Conservation (phyloP, 2,329 filamentous ascomycete species). For the Paraphaeosphaeria sporulosa region DNA sequence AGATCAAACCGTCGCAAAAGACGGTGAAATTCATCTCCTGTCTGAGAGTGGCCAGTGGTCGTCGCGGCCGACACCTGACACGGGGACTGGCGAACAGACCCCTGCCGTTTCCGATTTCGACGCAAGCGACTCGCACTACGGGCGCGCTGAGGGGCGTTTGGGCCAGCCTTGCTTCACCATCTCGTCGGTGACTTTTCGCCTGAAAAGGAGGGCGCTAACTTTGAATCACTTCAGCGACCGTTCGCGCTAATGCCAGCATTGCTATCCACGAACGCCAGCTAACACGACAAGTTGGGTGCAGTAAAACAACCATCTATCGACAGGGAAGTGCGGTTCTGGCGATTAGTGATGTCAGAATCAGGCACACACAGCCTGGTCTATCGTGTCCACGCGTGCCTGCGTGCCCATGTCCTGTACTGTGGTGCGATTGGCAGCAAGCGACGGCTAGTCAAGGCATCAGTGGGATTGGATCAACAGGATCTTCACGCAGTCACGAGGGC, state of each 20-base stretch:
- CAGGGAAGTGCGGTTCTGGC: conserved; percentile 9
- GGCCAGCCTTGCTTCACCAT: conserved; percentile 32
- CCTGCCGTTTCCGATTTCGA: conserved; percentile 44
- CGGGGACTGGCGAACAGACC: conserved; percentile 26
- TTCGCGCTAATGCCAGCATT: conserved; percentile 36
- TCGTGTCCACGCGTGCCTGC: conserved; percentile 29
- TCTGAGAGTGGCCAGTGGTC: conserved; percentile 27
- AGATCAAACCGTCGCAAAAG: conserved; percentile 29
- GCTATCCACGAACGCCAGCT: conserved; percentile 20
- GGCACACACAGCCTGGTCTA: conserved; percentile 26
- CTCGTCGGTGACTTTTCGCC: conserved; percentile 15
- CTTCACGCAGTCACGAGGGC: conserved; percentile 50
- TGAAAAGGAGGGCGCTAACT: conserved; percentile 41
- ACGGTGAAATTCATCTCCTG: conserved; percentile 25
- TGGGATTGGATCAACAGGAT: conserved; percentile 46
- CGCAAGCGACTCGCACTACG: conserved; percentile 31
- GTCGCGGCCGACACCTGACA: conserved; percentile 38
- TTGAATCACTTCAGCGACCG: conserved; percentile 34
- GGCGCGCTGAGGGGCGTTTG: conserved; percentile 27
- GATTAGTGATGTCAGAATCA: conserved; percentile 44
- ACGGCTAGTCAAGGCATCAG: conserved; percentile 33
- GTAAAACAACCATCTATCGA: conserved; percentile 17
- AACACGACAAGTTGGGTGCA: conserved; percentile 28
- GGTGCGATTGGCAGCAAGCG: conserved; percentile 27
- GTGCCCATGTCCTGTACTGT: conserved; percentile 17